Base-by-base conservation (phyloP, 208 protist genomes). In the Leishmania arabica region DNA sequence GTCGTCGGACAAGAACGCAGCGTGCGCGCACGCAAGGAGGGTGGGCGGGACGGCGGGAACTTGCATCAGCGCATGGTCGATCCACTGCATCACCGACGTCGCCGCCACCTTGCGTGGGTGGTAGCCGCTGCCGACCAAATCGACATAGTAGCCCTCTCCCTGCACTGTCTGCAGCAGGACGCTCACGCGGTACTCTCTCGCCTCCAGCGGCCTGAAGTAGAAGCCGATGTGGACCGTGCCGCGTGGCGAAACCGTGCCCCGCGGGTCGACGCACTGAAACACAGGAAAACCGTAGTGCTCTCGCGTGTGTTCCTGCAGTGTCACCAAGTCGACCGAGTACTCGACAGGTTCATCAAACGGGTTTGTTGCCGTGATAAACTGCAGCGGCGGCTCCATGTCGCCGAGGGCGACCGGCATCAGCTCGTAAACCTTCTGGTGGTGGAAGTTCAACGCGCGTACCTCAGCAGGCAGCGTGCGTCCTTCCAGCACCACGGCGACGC, bases 161-260 rank as follows among this genome's bases (percentile, higher is more conserved):
- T 76, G 80, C 70, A 82, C 79, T 49, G 83, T 79, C 68, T 90
- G 84, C 56, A 98, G 81, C 31, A 89, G 77, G 24, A 97, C 89
- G 11, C 89, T 83, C 51, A 97, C 82, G 19, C 78, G 74, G 89
- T 98, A 97, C 75, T 81, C 81, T 69, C 86, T 87, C 49, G 88
- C 95, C 79, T 98, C 94, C 21, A 98, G 87, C 19, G 96, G 96
- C 31, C 95, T 86, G 81, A 98, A 98, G 87, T 95, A 97, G 86
- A 93, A 97, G 45, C 86, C 74, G n/a, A 98, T 82, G 54, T 87
- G 81, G 34, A 86, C 87, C 1, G 84, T 82, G 53, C 74, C 79
- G 74, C 81, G 87, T n/a, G 93, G 87, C 47, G 87, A 68, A 65
- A 98, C 87, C 37, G 80, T 62, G 56, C 97, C 97, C 6, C 75